Conservation (phyloP, 169 alveolate genomes). For the Eimeria falciformis region DNA sequence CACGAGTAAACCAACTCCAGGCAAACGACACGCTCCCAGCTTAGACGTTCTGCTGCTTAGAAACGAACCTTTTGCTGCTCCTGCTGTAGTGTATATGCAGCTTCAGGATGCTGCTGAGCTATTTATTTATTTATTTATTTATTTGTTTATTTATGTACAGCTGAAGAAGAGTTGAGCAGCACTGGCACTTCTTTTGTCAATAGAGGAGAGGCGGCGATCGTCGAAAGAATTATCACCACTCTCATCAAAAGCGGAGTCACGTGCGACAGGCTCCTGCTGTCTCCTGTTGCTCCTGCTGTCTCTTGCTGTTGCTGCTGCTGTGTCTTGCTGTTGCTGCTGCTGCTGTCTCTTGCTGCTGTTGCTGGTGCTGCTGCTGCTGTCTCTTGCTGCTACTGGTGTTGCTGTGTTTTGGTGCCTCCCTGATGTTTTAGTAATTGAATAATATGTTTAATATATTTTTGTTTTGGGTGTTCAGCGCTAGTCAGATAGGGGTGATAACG, state of each 20-base stretch:
- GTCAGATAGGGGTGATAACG: constrained; percentile 95
- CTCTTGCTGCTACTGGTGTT: neutral
- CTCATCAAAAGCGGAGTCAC: constrained; percentile 67
- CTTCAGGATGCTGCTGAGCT: neutral
- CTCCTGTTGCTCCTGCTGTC: constrained; percentile 5
- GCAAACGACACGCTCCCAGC: too few relatives aligned
- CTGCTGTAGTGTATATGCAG: neutral
- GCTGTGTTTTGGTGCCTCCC: too few relatives aligned
- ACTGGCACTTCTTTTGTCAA: constrained; percentile 94
- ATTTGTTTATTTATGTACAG: neutral
- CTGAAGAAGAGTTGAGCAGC: constrained; percentile 90
- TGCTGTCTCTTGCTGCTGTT: neutral
- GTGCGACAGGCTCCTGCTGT: neutral
- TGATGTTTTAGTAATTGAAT: too few relatives aligned
- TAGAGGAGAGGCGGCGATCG: constrained; percentile 92
- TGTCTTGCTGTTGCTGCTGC: neutral
- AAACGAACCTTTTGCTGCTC: too few relatives aligned
- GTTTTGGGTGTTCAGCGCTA: constrained; percentile 82
- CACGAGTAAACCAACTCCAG: too few relatives aligned
- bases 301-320: constrained; percentile 7
- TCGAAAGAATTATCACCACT: constrained; percentile 88
- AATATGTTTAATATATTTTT: too few relatives aligned
- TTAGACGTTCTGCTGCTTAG: too few relatives aligned
- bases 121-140: too few relatives aligned
- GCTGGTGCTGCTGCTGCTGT: neutral